phyloP scores from a whole-genome alignment of 2,329 filamentous ascomycete genomes.

The Ceratocystis albifundus region DNA sequence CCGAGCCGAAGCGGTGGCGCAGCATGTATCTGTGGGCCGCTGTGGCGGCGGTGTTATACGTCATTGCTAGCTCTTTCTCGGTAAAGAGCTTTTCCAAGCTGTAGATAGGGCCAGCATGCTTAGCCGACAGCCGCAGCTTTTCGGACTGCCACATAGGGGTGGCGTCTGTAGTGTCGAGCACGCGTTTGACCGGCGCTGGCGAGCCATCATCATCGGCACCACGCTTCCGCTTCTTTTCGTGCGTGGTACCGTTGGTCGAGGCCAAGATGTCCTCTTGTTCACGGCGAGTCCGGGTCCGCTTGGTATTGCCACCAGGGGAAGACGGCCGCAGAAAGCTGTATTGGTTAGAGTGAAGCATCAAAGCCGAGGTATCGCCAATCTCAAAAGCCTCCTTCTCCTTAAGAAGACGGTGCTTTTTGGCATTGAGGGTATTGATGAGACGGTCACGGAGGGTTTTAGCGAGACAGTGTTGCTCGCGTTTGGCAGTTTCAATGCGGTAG shows the following conservation, averaged over 20 bases:
- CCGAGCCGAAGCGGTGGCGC: slow-evolving; percentile 37
- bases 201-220: slow-evolving; percentile 51
- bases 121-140: slow-evolving; percentile 41
- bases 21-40: slow-evolving; percentile 52
- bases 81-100: slow-evolving; percentile 61
- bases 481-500: slow-evolving; percentile 52
- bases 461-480: slow-evolving; percentile 48
- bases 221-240: slow-evolving; percentile 53
- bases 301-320: slow-evolving; percentile 52
- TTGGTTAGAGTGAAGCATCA: slow-evolving; percentile 56
- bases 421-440: slow-evolving; percentile 53
- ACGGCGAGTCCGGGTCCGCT: slow-evolving; percentile 51
- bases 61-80: slow-evolving; percentile 55
- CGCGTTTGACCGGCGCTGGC: slow-evolving; percentile 46
- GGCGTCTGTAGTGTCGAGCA: slow-evolving; percentile 44
- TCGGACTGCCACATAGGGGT: slow-evolving; percentile 54
- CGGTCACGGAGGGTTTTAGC: slow-evolving; percentile 52
- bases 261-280: slow-evolving; percentile 48
- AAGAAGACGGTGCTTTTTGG: slow-evolving; percentile 52
- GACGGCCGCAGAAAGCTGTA: slow-evolving; percentile 54
- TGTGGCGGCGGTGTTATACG: slow-evolving; percentile 51
- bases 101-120: slow-evolving; percentile 49
- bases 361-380: slow-evolving; percentile 53
- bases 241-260: slow-evolving; percentile 30
- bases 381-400: slow-evolving; percentile 58